A percentile compares a stretch with the other conserved stretches of the same genome.
phyloP scores from a whole-genome alignment of 768 basidiomycete species.

The Tricholoma bakamatsutake region DNA sequence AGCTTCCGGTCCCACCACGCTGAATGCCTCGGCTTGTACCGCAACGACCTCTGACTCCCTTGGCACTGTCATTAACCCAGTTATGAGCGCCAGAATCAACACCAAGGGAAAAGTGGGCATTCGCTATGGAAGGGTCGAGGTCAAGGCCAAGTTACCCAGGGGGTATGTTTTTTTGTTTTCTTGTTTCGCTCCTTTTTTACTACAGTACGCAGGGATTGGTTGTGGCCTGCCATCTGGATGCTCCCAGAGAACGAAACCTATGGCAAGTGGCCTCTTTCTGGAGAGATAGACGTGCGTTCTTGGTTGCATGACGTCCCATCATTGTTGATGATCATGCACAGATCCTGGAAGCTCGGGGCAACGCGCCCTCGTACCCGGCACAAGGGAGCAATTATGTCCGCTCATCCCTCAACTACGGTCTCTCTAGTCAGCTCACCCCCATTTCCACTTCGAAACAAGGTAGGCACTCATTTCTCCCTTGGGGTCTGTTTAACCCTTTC shows the following conservation, averaged over 20 bases:
- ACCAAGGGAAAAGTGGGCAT: conserved; percentile 58
- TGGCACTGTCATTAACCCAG: conserved; percentile 61
- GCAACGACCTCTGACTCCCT: conserved; percentile 24
- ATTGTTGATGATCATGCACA: conserved; percentile 32
- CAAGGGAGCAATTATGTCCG: conserved; percentile 58
- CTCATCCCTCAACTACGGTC: conserved; percentile 66
- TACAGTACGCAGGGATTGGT: conserved; percentile 42
- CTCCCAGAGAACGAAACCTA: conserved; percentile 58
- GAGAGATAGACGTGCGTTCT: conserved; percentile 43
- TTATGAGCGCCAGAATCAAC: conserved; percentile 67
- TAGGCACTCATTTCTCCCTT: neutral
- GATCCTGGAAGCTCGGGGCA: conserved; percentile 59
- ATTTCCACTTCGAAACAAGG: conserved; percentile 5
- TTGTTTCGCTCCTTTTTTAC: conserved; percentile 26
- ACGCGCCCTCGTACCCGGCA: conserved; percentile 43
- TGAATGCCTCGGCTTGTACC: conserved; percentile 33
- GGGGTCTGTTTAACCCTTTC: neutral
- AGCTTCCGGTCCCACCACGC: neutral
- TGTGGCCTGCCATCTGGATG: conserved; percentile 77
- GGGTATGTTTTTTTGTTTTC: conserved; percentile 38
- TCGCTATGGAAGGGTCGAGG: conserved; percentile 54
- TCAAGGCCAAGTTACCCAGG: conserved; percentile 55
- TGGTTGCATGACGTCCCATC: conserved; percentile 10
- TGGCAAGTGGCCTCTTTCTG: conserved; percentile 55
- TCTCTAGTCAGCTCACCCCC: conserved; percentile 14